Base-by-base conservation (phyloP, 2,329 filamentous ascomycete species). In the Colletotrichum liriopes region DNA sequence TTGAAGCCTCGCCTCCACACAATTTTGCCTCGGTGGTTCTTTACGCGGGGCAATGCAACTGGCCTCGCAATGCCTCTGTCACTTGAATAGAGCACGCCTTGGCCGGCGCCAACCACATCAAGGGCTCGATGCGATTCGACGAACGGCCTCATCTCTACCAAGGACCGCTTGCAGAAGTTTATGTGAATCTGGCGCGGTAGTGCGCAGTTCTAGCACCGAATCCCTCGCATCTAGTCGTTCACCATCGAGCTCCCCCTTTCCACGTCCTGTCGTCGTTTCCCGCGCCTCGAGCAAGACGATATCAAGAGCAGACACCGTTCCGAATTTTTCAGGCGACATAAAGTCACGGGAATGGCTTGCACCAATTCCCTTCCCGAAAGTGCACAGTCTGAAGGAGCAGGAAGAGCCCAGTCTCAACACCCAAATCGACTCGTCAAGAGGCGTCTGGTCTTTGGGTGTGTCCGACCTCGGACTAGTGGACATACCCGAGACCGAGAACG, bases 71-170 rank as follows among this genome's bases (percentile, higher is more conserved):
- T 74, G 69, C 65, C 67, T 75, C 45, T 71, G 74, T 59, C 58
- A 75, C 72, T 76, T 73, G 72, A 76, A 72, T 75, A 75, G 75
- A 75, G 74, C 73, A 73, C 72, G 71, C 67, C 59, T 67, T n/a
- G 41, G 55, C 61, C 59, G 51, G 26, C 65, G 68, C 58, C 72
- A 56, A 39, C 49, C 47, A 59, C 26, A 56, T 65, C 72, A 69
- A 51, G 65, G 37, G 58, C 68, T 68, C 39, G 49, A 58, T 32
- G 59, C 52, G 41, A 41, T 60, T 49, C 59, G 66, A 63, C 66
- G 20, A 55, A 60, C 66, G 26, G 32, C 26, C 26, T 43, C 52
- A 12, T 26, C 54, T 23, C 39, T 65, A 26, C 52, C 47, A 47
- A 65, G 12, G n/a, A 65, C 47, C 9, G 14, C 32, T 41, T n/a